Conservation (phyloP, 1,139 yeast genomes). For the Saccharomyces hybrid region DNA sequence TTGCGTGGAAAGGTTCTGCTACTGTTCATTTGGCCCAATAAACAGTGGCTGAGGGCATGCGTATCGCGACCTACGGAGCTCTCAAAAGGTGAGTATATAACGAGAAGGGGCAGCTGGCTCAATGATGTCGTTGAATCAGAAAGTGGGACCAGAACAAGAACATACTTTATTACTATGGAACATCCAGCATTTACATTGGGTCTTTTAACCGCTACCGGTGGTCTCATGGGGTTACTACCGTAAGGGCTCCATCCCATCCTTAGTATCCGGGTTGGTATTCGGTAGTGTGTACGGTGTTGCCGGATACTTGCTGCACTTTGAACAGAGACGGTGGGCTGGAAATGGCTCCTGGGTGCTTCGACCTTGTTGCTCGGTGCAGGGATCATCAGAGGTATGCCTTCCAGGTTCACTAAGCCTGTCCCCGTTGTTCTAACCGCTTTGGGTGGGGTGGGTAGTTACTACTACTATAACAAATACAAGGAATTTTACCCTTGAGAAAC, state of each 20-base stretch:
- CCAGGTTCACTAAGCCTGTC: conserved; percentile 59
- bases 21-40: background rate
- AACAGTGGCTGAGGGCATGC: background rate
- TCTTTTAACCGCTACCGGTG: conserved; percentile 69
- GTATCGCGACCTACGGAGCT: background rate
- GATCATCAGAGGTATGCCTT: conserved; percentile 54
- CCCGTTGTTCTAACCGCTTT: conserved; percentile 59
- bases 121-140: background rate
- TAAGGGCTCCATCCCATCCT: conserved; percentile 65
- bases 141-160: background rate
- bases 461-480: conserved; percentile 64
- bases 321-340: conserved; percentile 79
- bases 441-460: conserved; percentile 60
- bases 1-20: no score
- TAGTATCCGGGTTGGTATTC: conserved; percentile 67
- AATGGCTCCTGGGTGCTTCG: conserved; percentile 66
- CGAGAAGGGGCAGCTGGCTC: background rate
- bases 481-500: conserved; percentile 45
- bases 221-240: conserved; percentile 59
- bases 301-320: conserved; percentile 64
- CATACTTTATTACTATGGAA: conserved; percentile 39
- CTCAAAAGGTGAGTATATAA: background rate
- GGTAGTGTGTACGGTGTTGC: conserved; percentile 66
- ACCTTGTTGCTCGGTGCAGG: conserved; percentile 61
- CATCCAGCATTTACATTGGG: conserved; percentile 74